A percentile compares a stretch with the other conserved stretches of the same genome.
phyloP scores from a whole-genome alignment of 805 yeast genomes.

The Zygosaccharomyces gambellarensis region DNA sequence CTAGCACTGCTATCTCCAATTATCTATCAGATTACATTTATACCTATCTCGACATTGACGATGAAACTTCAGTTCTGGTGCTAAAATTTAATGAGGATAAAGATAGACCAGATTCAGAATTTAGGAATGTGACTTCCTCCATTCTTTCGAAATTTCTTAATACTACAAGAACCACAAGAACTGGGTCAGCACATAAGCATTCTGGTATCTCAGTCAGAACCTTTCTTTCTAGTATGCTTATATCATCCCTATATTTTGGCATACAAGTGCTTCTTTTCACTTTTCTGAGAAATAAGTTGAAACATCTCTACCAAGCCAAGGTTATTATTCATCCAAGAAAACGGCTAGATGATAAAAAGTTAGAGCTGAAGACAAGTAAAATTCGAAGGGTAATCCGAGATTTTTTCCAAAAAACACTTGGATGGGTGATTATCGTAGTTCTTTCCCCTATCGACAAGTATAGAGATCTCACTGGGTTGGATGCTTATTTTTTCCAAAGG shows the following conservation, averaged over 20 bases:
- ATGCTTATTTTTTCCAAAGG: conserved; percentile 68
- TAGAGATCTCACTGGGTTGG: conserved; percentile 48
- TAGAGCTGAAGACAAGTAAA: background rate
- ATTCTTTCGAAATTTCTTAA: conserved; percentile 38
- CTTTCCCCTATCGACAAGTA: conserved; percentile 41
- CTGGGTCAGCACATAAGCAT: conserved; percentile 54
- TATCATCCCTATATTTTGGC: conserved; percentile 50
- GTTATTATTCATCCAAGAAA: background rate
- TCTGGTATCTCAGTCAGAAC: conserved; percentile 55
- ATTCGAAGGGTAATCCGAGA: background rate
- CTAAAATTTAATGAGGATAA: conserved; percentile 10
- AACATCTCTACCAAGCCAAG: conserved; percentile 44
- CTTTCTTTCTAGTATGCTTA: conserved; percentile 50
- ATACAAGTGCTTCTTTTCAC: conserved; percentile 46
- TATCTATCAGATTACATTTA: conserved; percentile 13
- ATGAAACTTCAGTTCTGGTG: conserved; percentile 15
- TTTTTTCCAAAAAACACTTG: conserved; percentile 34
- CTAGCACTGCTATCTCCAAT: background rate
- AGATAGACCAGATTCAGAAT: conserved; percentile 8
- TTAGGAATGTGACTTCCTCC: conserved; percentile 15
- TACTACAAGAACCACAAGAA: conserved; percentile 48
- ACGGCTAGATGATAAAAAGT: background rate
- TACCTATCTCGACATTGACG: conserved; percentile 17
- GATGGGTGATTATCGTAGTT: conserved; percentile 51
- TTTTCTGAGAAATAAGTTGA: conserved; percentile 35